Evolutionary conservation across 2,329 filamentous ascomycete species (phyloP), one percentile per base, ranked within the genome.

Genomic region (Xylaria sp.): DNA sequence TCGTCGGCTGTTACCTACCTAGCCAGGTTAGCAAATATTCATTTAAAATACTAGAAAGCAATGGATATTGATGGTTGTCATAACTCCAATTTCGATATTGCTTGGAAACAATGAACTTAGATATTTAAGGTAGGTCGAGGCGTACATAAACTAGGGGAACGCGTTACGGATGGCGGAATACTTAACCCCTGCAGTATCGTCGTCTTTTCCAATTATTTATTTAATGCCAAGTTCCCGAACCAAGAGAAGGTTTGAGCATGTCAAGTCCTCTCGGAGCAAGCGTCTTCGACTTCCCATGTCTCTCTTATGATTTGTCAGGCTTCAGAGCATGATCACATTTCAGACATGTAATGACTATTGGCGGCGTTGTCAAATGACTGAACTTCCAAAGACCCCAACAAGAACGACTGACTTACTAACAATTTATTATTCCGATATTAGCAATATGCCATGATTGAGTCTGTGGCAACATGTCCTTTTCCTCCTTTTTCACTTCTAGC

Each of bases 381-480:
- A 20, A 18, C 10, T 18, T 46, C 8, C 1, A 46, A 18, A 28
- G 23, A 9, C 12, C n/a, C 7, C 12, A 18, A 23, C 6, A 28
- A n/a, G n/a, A 18, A 18, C 5, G 5, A 13, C 28, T 28, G 28
- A 28, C 28, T 28, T 28, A 28, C 4, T 28, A 28, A 28, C 28
- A 28, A 28, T 28, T 28, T 28, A 28, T 28, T 28, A 28, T 28
- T 28, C 28, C 28, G 28, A 28, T 6, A 57, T 69, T 62, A 65
- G n/a, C n/a, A 56, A 60, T 51, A 54, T 52, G 48, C 50, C 5
- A 52, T 23, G 39, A 44, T 31, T 5, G 44, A 54, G 25, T 12
- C 23, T 15, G 12, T 8, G 23, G 46, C 18, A 57, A 51, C 57
- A 28, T 52, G 6, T n/a, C 23, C 23, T 28, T n/a, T 56, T 8